phyloP scores from a whole-genome alignment of 495 filamentous ascomycete genomes.

The Hypoxylon subgilvum region DNA sequence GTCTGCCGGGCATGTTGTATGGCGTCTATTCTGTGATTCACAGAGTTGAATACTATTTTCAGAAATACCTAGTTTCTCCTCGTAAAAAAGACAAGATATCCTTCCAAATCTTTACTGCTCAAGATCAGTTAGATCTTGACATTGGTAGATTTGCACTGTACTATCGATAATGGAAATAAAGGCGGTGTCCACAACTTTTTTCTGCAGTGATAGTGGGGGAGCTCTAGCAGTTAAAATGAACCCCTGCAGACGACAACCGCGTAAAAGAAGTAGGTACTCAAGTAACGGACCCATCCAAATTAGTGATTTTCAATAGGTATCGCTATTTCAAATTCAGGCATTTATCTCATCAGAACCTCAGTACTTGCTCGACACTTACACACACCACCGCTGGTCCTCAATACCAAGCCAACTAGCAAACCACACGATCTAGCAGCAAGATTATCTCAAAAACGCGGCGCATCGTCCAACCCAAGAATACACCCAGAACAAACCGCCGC shows the following conservation, averaged over 20 bases:
- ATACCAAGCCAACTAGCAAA: constrained; percentile 4
- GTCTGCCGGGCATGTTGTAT: constrained; percentile 69
- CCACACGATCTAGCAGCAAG: not conserved
- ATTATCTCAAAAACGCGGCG: constrained; percentile 27
- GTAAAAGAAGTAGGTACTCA: not conserved
- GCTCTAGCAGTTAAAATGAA: constrained; percentile 10
- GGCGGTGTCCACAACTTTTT: constrained; percentile 41
- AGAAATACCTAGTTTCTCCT: too few relatives aligned
- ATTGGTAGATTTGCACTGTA: too few relatives aligned
- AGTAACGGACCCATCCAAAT: constrained; percentile 13
- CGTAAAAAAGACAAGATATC: too few relatives aligned
- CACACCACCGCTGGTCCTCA: not conserved
- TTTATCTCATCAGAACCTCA: not conserved
- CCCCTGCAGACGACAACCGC: not conserved
- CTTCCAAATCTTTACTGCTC: too few relatives aligned
- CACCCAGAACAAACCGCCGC: constrained; percentile 23
- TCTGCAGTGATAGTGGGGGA: constrained; percentile 41
- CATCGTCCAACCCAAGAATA: not conserved
- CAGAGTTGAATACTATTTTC: too few relatives aligned
- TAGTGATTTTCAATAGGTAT: constrained; percentile 34
- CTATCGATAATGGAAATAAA: constrained; percentile 19
- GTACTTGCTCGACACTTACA: too few relatives aligned
- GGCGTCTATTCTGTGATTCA: too few relatives aligned
- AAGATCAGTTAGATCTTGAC: too few relatives aligned
- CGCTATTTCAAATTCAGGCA: constrained; percentile 4